phyloP scores from a whole-genome alignment of 2,329 filamentous ascomycete genomes.

The Chaetothyriales sp. region DNA sequence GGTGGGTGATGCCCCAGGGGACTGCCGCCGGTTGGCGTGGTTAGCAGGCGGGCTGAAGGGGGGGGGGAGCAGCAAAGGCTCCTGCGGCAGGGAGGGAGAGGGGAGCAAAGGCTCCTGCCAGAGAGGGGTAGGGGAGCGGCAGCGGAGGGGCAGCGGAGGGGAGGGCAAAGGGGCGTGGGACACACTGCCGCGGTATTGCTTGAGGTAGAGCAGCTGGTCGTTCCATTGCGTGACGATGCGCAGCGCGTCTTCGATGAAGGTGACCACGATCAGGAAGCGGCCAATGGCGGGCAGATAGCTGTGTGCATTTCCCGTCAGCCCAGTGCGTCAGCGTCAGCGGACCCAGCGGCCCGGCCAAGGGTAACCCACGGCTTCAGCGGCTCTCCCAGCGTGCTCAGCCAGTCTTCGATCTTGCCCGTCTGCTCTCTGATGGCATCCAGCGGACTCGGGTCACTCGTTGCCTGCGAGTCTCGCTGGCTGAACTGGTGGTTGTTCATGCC shows the following conservation, averaged over 20 bases:
- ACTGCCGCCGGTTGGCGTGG: slow-evolving; percentile 41
- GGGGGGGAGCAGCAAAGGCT: background rate
- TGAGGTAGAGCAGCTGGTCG: slow-evolving; percentile 85
- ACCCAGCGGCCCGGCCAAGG: slow-evolving; percentile 3
- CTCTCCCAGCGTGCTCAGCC: slow-evolving; percentile 73
- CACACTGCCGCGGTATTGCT: slow-evolving; percentile 77
- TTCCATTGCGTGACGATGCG: slow-evolving; percentile 95
- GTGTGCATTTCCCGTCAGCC: slow-evolving; percentile 5
- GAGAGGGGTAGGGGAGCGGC: slow-evolving; percentile 81
- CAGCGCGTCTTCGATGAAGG: slow-evolving; percentile 91
- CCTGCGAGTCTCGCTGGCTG: slow-evolving; percentile 46
- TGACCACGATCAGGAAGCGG: slow-evolving; percentile 94
- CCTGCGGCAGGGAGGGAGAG: background rate
- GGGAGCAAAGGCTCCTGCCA: too few species aligned
- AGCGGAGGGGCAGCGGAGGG: too few species aligned
- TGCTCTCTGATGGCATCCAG: slow-evolving; percentile 84
- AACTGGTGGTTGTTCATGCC: slow-evolving; percentile 61
- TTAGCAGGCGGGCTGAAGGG: background rate
- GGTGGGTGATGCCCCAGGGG: slow-evolving; percentile 71
- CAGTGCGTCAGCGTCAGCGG: slow-evolving; percentile 9
- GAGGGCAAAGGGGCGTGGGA: too few species aligned
- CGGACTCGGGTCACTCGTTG: slow-evolving; percentile 55
- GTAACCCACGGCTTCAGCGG: slow-evolving; percentile 83
- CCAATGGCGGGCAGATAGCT: slow-evolving; percentile 92
- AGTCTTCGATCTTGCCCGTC: slow-evolving; percentile 96